Evolutionary conservation across 139 green algal species (phyloP), one percentile per base, ranked within the genome.

Genomic region (Astrephomene gubernaculifera): DNA sequence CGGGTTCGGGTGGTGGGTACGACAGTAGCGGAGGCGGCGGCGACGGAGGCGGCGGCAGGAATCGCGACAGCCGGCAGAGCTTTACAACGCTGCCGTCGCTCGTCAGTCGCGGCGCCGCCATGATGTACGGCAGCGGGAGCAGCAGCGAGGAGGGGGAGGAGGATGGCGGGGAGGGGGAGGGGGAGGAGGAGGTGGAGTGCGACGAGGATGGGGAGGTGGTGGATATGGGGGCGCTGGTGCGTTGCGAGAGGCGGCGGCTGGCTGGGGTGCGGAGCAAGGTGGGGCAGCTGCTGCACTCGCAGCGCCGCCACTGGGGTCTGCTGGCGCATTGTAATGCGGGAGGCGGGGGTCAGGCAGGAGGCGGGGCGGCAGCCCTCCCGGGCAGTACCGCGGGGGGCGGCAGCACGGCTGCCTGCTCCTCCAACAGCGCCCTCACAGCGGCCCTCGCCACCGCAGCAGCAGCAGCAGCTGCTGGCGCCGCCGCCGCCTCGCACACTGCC

Each of bases 201-300:
- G 68, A 54, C 22, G 39, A 25, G 22, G 39, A 27, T 19, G 41
- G 36, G 39, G 39, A 44, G 39, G 68, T 57, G 39, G 33, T 33
- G 43, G 71, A 79, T 19, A 44, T 79, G 71, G 71, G 29, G 9
- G 10, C 33, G 31, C 31, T 79, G 45, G 71, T 65, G 45, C 36
- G 38, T 12, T 24, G 19, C n/a, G 71, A 79, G 71, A 17, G 33
- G 45, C 45, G 45, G 45, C 10, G 71, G 45, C 71, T 79, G 71
- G 44, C 71, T 17, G 45, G 33, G 44, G 71, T 79, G 45, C 45
- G 45, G 71, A 79, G 71, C 71, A 79, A 79, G 71, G 71, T 61
- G 71, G 12, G n/a, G 21, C 44, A 27, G n/a, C 25, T 2, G n/a
- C 45, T 79, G 14, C 12, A 33, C 2, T 45, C 45, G 10, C 71